A percentile compares a stretch with the other conserved stretches of the same genome.
Conservation (phyloP, 768 basidiomycete species). For the Hygrocybe punicea region DNA sequence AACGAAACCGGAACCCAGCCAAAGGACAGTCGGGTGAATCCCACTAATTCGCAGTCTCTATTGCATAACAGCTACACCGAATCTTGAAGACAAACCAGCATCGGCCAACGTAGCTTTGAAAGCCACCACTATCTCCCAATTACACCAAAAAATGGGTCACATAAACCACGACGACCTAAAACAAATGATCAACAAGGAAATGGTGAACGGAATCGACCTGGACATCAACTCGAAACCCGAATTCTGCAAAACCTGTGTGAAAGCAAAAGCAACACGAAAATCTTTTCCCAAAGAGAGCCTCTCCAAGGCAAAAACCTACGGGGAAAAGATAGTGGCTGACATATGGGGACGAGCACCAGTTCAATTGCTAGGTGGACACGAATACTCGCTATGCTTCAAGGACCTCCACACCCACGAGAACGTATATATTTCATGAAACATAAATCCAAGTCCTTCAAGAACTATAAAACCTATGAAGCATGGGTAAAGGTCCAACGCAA, state of each 20-base stretch:
- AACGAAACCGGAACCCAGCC: no score
- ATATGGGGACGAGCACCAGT: conserved; percentile 28
- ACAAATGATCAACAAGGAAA: neutral
- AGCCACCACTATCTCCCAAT: no score
- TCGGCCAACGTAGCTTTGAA: no score
- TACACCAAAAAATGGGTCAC: conserved; percentile 8
- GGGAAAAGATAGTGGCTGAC: conserved; percentile 21
- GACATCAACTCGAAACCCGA: conserved; percentile 2
- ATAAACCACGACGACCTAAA: neutral
- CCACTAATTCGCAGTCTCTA: no score
- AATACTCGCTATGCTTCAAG: conserved; percentile 13
- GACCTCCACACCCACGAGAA: conserved; percentile 17
- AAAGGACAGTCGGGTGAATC: no score
- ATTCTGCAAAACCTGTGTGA: conserved; percentile 24
- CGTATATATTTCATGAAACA: conserved; percentile 12
- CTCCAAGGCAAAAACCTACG: conserved; percentile 11
- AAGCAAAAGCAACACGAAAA: conserved; percentile 24
- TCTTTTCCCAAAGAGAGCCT: conserved; percentile 20
- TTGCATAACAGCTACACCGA: no score
- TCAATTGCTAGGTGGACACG: conserved; percentile 12
- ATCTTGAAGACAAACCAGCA: no score
- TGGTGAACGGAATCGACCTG: conserved; percentile 1
- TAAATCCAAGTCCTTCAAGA: conserved; percentile 19
- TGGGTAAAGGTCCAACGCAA: conserved; percentile 25
- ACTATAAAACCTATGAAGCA: conserved; percentile 27